phyloP scores from a whole-genome alignment of 176 grass and related monocot species.

The Olyra latifolia region DNA sequence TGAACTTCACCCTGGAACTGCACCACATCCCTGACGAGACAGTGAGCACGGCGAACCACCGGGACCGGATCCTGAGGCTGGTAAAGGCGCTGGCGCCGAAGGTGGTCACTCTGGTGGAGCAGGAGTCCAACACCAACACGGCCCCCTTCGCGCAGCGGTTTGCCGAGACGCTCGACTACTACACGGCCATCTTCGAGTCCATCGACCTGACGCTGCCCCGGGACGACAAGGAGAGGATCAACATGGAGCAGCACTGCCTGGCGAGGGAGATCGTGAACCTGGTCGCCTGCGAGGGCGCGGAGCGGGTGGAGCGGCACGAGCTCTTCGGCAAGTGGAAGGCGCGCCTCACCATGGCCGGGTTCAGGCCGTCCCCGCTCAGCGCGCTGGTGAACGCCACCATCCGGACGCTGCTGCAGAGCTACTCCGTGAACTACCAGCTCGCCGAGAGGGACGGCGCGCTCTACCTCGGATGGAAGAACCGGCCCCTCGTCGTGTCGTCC shows the following conservation, averaged over 20 bases:
- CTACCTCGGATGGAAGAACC: slow-evolving; percentile 89
- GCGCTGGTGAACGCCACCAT: slow-evolving; percentile 78
- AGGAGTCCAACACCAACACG: slow-evolving; percentile 92
- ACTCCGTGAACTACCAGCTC: slow-evolving; percentile 75
- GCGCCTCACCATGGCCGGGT: slow-evolving; percentile 84
- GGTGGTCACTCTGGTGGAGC: slow-evolving; percentile 89
- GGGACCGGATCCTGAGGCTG: slow-evolving; percentile 73
- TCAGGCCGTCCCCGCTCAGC: slow-evolving; percentile 76
- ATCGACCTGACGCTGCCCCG: slow-evolving; percentile 72
- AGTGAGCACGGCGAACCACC: slow-evolving; percentile 80
- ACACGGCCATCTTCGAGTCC: slow-evolving; percentile 89
- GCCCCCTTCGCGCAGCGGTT: slow-evolving; percentile 73
- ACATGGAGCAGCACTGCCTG: slow-evolving; percentile 93
- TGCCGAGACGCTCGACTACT: slow-evolving; percentile 81
- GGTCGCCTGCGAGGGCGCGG: slow-evolving; percentile 78
- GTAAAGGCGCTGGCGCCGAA: slow-evolving; percentile 69
- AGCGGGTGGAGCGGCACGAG: slow-evolving; percentile 85
- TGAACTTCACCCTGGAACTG: slow-evolving; percentile 92
- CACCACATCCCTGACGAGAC: slow-evolving; percentile 92
- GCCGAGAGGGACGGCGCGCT: slow-evolving; percentile 76
- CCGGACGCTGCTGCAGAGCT: slow-evolving; percentile 79
- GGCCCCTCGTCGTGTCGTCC: slow-evolving; percentile 70
- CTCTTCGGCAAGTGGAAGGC: slow-evolving; percentile 87
- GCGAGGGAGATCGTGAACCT: slow-evolving; percentile 89
- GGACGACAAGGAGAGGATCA: slow-evolving; percentile 69